These are phyloP conservation scores for Limnomonas spitsbergensis DNA, from an alignment of 139 green algal species.

Conservation along the genomic window DNA sequence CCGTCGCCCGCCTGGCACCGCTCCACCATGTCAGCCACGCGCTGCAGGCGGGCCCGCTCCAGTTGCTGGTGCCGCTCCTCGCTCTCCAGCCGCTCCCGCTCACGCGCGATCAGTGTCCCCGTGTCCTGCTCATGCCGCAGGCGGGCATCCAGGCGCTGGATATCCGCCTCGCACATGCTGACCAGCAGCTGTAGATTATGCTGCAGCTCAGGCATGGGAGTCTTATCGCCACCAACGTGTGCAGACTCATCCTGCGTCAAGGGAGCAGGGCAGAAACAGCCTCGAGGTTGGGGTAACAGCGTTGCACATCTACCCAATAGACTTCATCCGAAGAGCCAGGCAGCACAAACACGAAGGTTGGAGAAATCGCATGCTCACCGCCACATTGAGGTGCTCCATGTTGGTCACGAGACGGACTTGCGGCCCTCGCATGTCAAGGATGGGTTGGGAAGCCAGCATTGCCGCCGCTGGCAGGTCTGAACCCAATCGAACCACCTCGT, in stretches of 20 bases:
- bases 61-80: background rate
- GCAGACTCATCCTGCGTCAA: background rate
- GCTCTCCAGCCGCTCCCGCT: constrained; percentile 56
- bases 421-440: constrained; percentile 92
- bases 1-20: background rate
- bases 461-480: constrained; percentile 24
- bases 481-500: constrained; percentile 70
- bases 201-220: constrained; percentile 93
- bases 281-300: too few relatives aligned
- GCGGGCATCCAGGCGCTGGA: constrained; percentile 73
- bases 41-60: background rate
- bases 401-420: constrained; percentile 86
- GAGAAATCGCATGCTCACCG: too few relatives aligned
- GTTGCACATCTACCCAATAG: too few relatives aligned
- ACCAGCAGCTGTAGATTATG: constrained; percentile 96
- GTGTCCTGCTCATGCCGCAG: constrained; percentile 85
- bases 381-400: constrained; percentile 76
- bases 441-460: constrained; percentile 44
- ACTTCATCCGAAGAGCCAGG: too few relatives aligned
- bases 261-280: too few relatives aligned
- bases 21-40: background rate
- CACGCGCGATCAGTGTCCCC: constrained; percentile 58
- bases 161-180: constrained; percentile 84
- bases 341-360: too few relatives aligned
- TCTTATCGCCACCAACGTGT: constrained; percentile 16